Evolutionary conservation across 306 rosid species (phyloP).

Genomic region (Inga oerstediana): DNA sequence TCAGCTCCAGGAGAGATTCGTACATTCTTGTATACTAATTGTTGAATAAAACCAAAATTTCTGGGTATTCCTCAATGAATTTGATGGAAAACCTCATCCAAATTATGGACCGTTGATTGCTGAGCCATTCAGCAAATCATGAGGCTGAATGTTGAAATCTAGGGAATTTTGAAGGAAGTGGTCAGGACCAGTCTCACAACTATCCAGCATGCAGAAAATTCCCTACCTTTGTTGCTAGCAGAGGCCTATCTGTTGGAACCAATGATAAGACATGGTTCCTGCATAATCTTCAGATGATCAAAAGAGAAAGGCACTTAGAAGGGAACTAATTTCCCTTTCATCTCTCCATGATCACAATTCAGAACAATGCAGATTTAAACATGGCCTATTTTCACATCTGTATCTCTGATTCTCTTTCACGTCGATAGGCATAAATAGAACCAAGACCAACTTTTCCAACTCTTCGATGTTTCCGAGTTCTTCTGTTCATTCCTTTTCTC

Average conservation of each 20-base stretch:
- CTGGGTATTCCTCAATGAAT: background rate
- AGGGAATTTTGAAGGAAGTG: slow-evolving; percentile 16
- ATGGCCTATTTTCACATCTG: slow-evolving; percentile 35
- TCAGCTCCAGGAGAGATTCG: background rate
- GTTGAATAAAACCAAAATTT: background rate
- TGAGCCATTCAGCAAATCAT: background rate
- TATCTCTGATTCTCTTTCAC: slow-evolving; percentile 65
- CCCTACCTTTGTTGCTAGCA: slow-evolving; percentile 13
- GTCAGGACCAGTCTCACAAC: slow-evolving; percentile 24
- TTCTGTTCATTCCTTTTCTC: slow-evolving; percentile 58
- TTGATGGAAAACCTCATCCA: background rate
- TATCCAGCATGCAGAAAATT: slow-evolving; percentile 11
- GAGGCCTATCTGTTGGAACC: slow-evolving; percentile 2
- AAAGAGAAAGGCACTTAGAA: background rate
- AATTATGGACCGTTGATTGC: slow-evolving; percentile 3
- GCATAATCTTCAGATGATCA: slow-evolving; percentile 6
- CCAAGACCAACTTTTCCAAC: slow-evolving; percentile 66
- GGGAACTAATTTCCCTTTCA: slow-evolving; percentile 13
- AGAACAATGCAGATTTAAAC: background rate
- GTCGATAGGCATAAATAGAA: slow-evolving; percentile 57
- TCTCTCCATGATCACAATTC: slow-evolving; percentile 13
- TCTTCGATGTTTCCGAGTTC: slow-evolving; percentile 67
- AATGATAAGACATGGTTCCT: background rate
- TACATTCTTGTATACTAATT: background rate
- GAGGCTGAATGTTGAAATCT: slow-evolving; percentile 1